A percentile compares a stretch with the other conserved stretches of the same genome.
Evolutionary conservation across 768 basidiomycete species (phyloP).

Genomic region (Lepiota venenata): DNA sequence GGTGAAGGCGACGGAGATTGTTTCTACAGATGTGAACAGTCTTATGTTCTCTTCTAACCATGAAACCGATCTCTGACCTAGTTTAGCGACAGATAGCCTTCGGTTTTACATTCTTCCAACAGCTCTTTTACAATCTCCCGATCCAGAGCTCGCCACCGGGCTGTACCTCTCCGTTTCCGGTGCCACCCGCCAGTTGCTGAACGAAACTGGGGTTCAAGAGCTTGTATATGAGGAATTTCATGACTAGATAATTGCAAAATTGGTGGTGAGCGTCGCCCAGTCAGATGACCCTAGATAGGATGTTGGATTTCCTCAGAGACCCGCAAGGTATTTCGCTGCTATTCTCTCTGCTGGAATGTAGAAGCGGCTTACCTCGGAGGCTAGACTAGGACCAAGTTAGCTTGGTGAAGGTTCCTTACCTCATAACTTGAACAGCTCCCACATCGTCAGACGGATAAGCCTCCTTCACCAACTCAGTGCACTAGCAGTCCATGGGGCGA

Average conservation of each 20-base stretch:
- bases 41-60: not conserved
- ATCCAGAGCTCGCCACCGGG: slow-evolving; percentile 44
- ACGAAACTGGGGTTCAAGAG: slow-evolving; percentile 57
- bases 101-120: slow-evolving; percentile 77
- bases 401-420: slow-evolving; percentile 69
- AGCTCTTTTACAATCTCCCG: slow-evolving; percentile 50
- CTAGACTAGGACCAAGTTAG: slow-evolving; percentile 50
- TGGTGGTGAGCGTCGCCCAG: slow-evolving; percentile 41
- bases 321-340: slow-evolving; percentile 26
- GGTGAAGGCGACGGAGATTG: slow-evolving; percentile 83
- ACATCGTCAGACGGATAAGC: no score
- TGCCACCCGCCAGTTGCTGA: slow-evolving; percentile 45
- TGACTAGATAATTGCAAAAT: slow-evolving; percentile 49
- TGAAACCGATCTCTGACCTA: slow-evolving; percentile 5
- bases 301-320: slow-evolving; percentile 13
- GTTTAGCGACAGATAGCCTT: slow-evolving; percentile 47
- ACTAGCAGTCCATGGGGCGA: no score
- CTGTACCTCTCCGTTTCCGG: slow-evolving; percentile 50
- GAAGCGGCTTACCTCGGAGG: slow-evolving; percentile 83
- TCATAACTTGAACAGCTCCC: no score
- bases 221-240: slow-evolving; percentile 77
- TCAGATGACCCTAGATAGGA: slow-evolving; percentile 1
- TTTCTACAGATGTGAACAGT: slow-evolving; percentile 75
- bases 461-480: no score
- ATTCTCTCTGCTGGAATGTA: slow-evolving; percentile 63